Conservation (phyloP, 2,329 filamentous ascomycete species). For the Aureobasidium musti region DNA sequence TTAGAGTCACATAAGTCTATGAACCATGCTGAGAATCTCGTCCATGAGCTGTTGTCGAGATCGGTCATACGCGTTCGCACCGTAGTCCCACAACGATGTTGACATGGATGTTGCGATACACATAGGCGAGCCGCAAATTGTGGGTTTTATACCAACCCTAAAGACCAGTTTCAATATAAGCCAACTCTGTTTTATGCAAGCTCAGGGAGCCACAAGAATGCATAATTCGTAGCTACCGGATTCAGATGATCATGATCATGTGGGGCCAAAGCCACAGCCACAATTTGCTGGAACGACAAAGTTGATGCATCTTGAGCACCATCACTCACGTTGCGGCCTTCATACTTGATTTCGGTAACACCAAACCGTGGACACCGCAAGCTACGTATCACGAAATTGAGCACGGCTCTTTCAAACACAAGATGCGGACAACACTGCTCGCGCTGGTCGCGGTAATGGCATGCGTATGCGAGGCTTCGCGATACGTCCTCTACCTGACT, state of each 20-base stretch:
- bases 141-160: neutral
- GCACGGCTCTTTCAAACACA: neutral
- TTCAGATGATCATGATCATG: neutral
- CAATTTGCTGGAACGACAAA: neutral
- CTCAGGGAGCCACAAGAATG: too few species aligned
- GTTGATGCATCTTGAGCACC: neutral
- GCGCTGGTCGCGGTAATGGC: constrained; percentile 2
- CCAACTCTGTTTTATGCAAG: neutral
- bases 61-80: neutral
- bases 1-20: too few species aligned
- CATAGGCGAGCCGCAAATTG: constrained; percentile 4
- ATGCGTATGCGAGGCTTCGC: constrained; percentile 14
- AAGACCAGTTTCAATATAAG: neutral
- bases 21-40: neutral
- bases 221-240: too few species aligned
- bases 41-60: neutral
- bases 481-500: constrained; percentile 27
- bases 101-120: neutral
- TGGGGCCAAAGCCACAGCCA: neutral
- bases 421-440: constrained; percentile 9
- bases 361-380: neutral
- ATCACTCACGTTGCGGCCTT: neutral
- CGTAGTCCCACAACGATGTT: neutral
- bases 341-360: neutral
- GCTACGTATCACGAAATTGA: neutral